Base-by-base conservation (phyloP, 2,329 filamentous ascomycete genomes). In the Fusarium continuum region DNA sequence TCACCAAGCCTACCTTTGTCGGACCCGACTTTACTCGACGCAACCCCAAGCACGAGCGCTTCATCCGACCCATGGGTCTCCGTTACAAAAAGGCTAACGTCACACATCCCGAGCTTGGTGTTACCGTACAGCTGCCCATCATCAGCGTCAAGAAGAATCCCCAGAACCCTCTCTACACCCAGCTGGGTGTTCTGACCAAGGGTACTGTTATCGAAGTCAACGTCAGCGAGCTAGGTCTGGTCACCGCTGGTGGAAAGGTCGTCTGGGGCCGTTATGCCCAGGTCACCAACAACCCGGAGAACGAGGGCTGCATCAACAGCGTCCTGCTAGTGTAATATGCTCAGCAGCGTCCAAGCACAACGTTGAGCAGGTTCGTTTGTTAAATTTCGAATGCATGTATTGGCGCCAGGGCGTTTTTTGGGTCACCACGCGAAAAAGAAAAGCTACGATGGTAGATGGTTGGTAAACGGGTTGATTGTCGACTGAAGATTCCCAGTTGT, bases 241-340 rank as follows among this genome's bases (percentile, higher is more conserved):
- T 96, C 14, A 98, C 95, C 4, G 90, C 93, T 2, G 89, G 88
- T 62, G 95, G 95, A 63, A 97, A 97, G 80, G 92, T 97, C 8
- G 92, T 94, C 7, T 97, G 93, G 93, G 93, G 92, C 69, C 84
- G 91, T 67, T 95, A 89, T 79, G 91, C 91, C 5, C 71, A 75
- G 61, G 69, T 78, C 36, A 78, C 75, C 20, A 84, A 83, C 72
- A 80, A 80, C 70, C 78, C 79, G 4, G 79, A 82, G 69, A 77
- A 75, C 55, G 77, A 79, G 48, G 77, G 77, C 14, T 79, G 78
- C 55, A 66, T 70, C 54, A 69, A 70, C 62, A 68, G 66, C 22
- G 68, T 70, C 38, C 55, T 70, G 53, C 55, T 70, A 52, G 68
- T 70, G 20, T 70, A 65, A 67, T 62, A 17, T 45, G 26, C 50